These are phyloP conservation scores for Septoria petroselini DNA, from an alignment of 2,329 filamentous ascomycete species.

Conservation along the genomic window DNA sequence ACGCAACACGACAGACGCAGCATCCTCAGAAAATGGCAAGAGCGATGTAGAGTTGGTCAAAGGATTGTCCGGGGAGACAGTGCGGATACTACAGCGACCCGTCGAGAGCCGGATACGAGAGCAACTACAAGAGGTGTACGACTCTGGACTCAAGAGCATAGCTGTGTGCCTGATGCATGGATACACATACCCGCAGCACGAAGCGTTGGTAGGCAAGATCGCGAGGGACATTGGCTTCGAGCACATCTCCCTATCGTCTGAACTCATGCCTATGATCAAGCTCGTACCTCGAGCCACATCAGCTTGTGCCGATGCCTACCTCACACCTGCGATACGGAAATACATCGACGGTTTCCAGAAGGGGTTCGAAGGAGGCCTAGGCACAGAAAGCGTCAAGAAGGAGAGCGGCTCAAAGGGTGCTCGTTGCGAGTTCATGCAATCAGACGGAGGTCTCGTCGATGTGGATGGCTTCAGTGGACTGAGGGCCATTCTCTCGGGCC, in stretches of 20 bases:
- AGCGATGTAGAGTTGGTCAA: constrained; percentile 59
- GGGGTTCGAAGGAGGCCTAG: constrained; percentile 77
- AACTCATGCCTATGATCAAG: constrained; percentile 87
- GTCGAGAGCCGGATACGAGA: constrained; percentile 55
- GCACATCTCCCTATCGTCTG: constrained; percentile 76
- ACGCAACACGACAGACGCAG: constrained; percentile 56
- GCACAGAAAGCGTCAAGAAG: constrained; percentile 68
- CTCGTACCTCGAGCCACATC: constrained; percentile 72
- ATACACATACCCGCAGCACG: constrained; percentile 86
- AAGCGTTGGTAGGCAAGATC: constrained; percentile 70
- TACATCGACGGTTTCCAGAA: constrained; percentile 74
- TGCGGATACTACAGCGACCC: constrained; percentile 65
- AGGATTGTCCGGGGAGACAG: constrained; percentile 70
- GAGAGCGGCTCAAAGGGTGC: constrained; percentile 65
- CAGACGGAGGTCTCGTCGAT: constrained; percentile 68
- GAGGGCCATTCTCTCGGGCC: constrained; percentile 80
- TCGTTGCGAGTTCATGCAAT: constrained; percentile 94
- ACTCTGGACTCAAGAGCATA: constrained; percentile 72
- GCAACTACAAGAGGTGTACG: constrained; percentile 65
- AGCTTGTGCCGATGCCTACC: constrained; percentile 75
- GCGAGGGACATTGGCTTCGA: constrained; percentile 77
- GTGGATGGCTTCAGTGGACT: constrained; percentile 80
- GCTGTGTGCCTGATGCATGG: constrained; percentile 90
- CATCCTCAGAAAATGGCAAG: constrained; percentile 48
- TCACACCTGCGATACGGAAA: constrained; percentile 74